These are phyloP conservation scores for Adansonia rubrostipa DNA, from an alignment of 441 rosid genomes.

Conservation along the genomic window DNA sequence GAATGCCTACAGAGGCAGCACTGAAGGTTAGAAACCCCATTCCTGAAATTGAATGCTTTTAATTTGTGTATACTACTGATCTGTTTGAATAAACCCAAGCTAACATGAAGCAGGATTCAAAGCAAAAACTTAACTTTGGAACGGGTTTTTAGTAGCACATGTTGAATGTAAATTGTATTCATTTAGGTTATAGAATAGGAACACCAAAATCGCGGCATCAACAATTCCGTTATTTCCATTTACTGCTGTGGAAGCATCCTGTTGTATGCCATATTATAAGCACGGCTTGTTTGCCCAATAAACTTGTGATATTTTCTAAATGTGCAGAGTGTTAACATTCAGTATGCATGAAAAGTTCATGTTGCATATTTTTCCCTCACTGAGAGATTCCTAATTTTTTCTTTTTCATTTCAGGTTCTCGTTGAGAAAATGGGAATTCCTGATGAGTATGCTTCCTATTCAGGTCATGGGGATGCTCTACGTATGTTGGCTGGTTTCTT, in stretches of 20 bases:
- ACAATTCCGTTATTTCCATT: constrained; percentile 10
- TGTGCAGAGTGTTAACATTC: neutral
- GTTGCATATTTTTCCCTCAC: neutral
- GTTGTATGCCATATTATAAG: constrained; percentile 33
- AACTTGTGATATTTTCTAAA: constrained; percentile 27
- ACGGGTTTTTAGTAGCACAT: neutral
- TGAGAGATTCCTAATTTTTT: neutral
- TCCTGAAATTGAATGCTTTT: neutral
- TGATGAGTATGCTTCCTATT: constrained; percentile 47
- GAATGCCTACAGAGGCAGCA: constrained; percentile 93
- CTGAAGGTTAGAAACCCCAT: constrained; percentile 57
- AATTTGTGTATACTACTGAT: neutral
- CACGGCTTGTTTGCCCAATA: constrained; percentile 14
- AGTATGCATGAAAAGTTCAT: constrained; percentile 1
- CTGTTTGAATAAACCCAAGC: neutral
- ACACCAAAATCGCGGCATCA: neutral
- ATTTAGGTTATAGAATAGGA: neutral
- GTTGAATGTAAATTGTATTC: neutral
- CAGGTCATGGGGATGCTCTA: constrained; percentile 42
- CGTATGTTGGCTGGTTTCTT: constrained; percentile 43
- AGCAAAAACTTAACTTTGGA: neutral
- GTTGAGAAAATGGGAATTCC: constrained; percentile 94
- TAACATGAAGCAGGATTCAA: neutral
- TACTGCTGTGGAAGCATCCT: neutral
- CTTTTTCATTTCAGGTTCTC: constrained; percentile 53